Evolutionary conservation across 805 yeast genomes (phyloP), one percentile per base, ranked within the genome.

Genomic region (Yamadazyma akitaensis): DNA sequence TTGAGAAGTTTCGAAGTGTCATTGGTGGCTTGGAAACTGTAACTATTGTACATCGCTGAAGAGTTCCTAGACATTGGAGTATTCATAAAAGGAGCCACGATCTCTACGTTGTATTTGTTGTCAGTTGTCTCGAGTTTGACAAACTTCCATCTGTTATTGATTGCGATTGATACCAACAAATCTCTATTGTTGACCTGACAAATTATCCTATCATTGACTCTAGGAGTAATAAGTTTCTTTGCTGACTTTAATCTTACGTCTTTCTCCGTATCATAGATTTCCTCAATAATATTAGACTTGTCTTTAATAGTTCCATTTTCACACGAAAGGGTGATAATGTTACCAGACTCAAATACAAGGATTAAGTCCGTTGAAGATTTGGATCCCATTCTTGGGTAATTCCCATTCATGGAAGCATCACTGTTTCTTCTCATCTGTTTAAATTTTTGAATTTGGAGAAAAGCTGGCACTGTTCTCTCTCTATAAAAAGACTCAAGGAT

Each of bases 131-230:
- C 57, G 25, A 85, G 66, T n/a, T 67, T 65, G 53, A 84, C 64
- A 24, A 79, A 72, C 53, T 73, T 79, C 90, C 91, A 84, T 47
- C 72, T 73, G 55, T 83, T 82, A 53, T 82, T 83, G n/a, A 81
- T 65, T 1, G 76, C 82, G 0, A 87, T 80, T 1, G 84, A 82
- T 3, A 86, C 81, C 5, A 84, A 65, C 12, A 86, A 54, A 32
- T 76, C 76, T 10, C 79, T 80, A 40, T 71, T 71, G 11, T 64
- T 65, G 3, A 77, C 65, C 40, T 76, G 71, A 47, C 82, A 77
- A 1, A 88, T 80, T 26, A 88, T 65, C 50, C 91, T 70, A 59
- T 87, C 94, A 56, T 80, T 83, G 21, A 87, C 83, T 59, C 94
- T 73, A 4, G 95, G 88, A 0, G 95, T 83, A 2, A 75, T 60